Evolutionary conservation across 2,329 filamentous ascomycete genomes (phyloP).

Genomic region (Pyricularia pennisetigena): DNA sequence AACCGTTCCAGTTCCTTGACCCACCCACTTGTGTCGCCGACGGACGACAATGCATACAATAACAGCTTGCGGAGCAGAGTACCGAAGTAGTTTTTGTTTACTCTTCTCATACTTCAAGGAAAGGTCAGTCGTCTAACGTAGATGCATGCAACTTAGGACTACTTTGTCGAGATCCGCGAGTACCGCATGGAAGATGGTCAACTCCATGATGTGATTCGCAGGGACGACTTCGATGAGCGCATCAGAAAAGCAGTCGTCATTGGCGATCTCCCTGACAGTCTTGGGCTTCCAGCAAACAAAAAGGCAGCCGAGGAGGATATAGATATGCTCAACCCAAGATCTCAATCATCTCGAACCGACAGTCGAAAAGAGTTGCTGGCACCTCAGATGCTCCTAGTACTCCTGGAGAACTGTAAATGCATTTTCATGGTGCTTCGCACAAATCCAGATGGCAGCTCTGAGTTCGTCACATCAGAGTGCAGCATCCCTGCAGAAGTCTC

Average conservation of each 20-base stretch:
- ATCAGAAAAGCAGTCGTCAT: conserved; percentile 75
- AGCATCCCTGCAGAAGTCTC: background rate
- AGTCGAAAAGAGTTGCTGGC: conserved; percentile 34
- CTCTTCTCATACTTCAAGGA: background rate
- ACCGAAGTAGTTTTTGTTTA: background rate
- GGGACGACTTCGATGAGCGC: conserved; percentile 65
- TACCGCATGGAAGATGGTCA: conserved; percentile 53
- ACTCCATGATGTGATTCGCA: conserved; percentile 66
- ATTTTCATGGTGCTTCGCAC: conserved; percentile 64
- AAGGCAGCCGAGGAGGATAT: conserved; percentile 15
- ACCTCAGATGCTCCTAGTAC: conserved; percentile 72
- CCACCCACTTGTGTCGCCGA: background rate
- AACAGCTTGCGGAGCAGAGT: background rate
- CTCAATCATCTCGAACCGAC: conserved; percentile 5
- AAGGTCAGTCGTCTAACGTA: background rate
- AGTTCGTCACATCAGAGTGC: conserved; percentile 48
- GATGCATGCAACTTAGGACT: conserved; percentile 40
- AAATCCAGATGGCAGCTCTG: conserved; percentile 31
- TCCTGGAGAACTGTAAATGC: conserved; percentile 62
- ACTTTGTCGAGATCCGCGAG: conserved; percentile 73
- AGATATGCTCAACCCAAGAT: conserved; percentile 22
- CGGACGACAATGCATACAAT: background rate
- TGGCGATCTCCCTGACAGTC: conserved; percentile 40
- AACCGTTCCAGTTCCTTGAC: background rate
- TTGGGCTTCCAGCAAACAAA: conserved; percentile 15